phyloP scores from a whole-genome alignment of 1,284 basidiomycete genomes.

The Ceratobasidium sp. region DNA sequence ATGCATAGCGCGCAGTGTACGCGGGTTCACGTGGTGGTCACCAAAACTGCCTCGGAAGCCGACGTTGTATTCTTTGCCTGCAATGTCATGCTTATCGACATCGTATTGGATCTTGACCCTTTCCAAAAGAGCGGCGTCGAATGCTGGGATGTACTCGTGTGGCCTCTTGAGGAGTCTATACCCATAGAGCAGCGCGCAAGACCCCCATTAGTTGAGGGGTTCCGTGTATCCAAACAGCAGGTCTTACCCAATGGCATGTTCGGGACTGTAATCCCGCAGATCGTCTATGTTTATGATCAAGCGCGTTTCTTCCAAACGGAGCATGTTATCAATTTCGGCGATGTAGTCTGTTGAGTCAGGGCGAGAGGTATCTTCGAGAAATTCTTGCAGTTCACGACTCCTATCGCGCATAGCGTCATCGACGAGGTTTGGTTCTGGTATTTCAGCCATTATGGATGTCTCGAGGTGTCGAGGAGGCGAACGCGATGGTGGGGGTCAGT shows the following conservation, averaged over 20 bases:
- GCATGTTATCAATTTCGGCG: slow-evolving; percentile 86
- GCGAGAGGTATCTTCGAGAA: slow-evolving; percentile 11
- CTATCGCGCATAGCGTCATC: slow-evolving; percentile 40
- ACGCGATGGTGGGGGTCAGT: slow-evolving; percentile 29
- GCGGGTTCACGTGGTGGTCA: slow-evolving; percentile 96
- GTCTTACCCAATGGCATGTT: slow-evolving; percentile 65
- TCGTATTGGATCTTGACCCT: slow-evolving; percentile 83
- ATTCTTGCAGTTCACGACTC: slow-evolving; percentile 45
- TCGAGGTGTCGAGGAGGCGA: background rate
- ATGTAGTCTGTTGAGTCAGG: slow-evolving; percentile 68
- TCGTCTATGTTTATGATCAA: slow-evolving; percentile 98
- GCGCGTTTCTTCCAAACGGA: slow-evolving; percentile 85
- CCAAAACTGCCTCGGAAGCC: slow-evolving; percentile 99
- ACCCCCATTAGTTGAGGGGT: background rate
- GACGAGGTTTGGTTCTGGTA: slow-evolving; percentile 37
- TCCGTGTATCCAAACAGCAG: background rate
- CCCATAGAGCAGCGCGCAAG: background rate
- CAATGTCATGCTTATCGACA: slow-evolving; percentile 83
- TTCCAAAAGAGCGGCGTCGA: slow-evolving; percentile 85
- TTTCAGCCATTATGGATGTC: slow-evolving; percentile 6
- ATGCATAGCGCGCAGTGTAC: slow-evolving; percentile 88
- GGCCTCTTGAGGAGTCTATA: slow-evolving; percentile 87
- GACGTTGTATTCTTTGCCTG: slow-evolving; percentile 82
- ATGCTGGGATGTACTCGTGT: slow-evolving; percentile 88
- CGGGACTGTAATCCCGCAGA: slow-evolving; percentile 91